phyloP scores from a whole-genome alignment of 352 stramenopile species.

The Globisporangium viniferum region DNA sequence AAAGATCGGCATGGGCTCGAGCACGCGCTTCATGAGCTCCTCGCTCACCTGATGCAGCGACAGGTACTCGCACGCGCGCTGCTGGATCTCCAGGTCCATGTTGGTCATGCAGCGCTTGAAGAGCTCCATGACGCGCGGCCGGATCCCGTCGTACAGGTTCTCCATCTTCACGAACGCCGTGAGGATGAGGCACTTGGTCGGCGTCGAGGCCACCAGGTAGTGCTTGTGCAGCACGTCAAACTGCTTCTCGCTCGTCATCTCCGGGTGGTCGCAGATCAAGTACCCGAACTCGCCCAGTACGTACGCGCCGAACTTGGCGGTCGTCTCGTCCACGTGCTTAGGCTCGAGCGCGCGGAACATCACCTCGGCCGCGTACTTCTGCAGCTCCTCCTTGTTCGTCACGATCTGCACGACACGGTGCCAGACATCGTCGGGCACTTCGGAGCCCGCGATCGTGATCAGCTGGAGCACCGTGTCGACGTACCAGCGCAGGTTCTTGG shows the following conservation, averaged over 20 bases:
- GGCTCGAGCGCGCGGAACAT: conserved; percentile 94
- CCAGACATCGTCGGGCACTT: conserved; percentile 96
- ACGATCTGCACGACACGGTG: conserved; percentile 99
- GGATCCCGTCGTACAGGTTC: conserved; percentile 80
- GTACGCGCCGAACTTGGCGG: conserved; percentile 94
- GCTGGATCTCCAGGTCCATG: conserved; percentile 97
- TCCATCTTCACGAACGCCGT: conserved; percentile 97
- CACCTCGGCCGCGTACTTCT: conserved; percentile 93
- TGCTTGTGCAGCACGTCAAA: conserved; percentile 97
- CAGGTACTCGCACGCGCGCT: conserved; percentile 96
- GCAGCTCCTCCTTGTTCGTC: conserved; percentile 96
- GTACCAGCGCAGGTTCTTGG: conserved; percentile 94
- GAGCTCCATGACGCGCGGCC: conserved; percentile 85
- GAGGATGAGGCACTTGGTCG: conserved; percentile 93
- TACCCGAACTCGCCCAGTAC: conserved; percentile 98
- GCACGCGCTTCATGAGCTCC: conserved; percentile 91
- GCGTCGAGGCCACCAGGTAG: conserved; percentile 80
- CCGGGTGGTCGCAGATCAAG: conserved; percentile 84
- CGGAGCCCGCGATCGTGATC: conserved; percentile 91
- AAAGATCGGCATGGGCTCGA: conserved; percentile 98
- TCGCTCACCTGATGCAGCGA: conserved; percentile 81
- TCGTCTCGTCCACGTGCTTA: conserved; percentile 93
- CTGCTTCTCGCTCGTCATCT: conserved; percentile 91
- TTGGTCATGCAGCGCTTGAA: conserved; percentile 93
- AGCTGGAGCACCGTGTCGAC: conserved; percentile 98